Base-by-base conservation (phyloP, 2,329 filamentous ascomycete genomes). In the Stagonosporopsis cucurbitacearum region DNA sequence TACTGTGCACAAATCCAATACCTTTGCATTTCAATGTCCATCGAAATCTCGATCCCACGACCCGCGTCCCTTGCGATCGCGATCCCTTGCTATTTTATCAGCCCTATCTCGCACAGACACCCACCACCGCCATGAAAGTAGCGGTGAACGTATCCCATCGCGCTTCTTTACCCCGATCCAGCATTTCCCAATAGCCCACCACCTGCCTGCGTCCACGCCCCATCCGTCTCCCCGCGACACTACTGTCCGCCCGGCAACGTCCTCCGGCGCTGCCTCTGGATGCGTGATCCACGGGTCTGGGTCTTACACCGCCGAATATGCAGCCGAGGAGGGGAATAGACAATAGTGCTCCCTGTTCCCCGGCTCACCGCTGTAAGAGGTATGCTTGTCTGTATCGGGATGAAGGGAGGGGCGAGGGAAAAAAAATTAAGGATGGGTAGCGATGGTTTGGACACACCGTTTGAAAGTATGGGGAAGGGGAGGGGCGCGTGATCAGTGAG, bases 331-430 rank as follows among this genome's bases (percentile, higher is more conserved):
- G 30, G 30, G 30, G 30, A n/a, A n/a, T 2, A 37, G 17, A 15
- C 35, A 37, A 40, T 43, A 43, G 41, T 26, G 26, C 25, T 43
- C 41, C 41, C 41, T 43, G 26, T 19, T 30, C 41, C 41, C 41
- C 41, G 17, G 26, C 25, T 32, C 41, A 43, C 41, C 41, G 41
- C 25, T 13, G 26, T 6, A 17, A 17, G 25, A 11, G 7, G 6
- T 20, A 2, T 20, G 6, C 35, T 19, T 20, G 6, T 12, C 17
- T 19, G 1, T 4, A 7, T 40, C 2, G 30, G 30, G 30, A n/a
- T n/a, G 13, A 7, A n/a, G 30, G 30, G 13, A n/a, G 30, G 28
- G 28, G 30, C 13, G 30, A n/a, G 30, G 30, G 30, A 15, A 7
- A n/a, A 15, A 7, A 15, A n/a, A 7, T 12, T 4, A n/a, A 5